Evolutionary conservation across 768 basidiomycete genomes (phyloP).

Genomic region (Pholiota microspora): DNA sequence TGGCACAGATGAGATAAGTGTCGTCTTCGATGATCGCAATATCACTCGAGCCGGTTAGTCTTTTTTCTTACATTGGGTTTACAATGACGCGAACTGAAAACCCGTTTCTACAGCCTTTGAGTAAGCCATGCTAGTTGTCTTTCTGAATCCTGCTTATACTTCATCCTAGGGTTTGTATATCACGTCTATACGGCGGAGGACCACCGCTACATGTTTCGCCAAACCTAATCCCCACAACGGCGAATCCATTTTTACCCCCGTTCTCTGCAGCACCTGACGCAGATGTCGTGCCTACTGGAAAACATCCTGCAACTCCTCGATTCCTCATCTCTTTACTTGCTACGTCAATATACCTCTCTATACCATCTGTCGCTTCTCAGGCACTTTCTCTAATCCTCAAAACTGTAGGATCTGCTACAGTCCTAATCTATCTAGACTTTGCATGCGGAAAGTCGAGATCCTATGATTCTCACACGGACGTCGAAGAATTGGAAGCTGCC

Average conservation of each 20-base stretch:
- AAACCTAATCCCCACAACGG: constrained; percentile 59
- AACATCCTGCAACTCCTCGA: constrained; percentile 76
- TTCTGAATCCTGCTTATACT: constrained; percentile 3
- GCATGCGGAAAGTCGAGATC: constrained; percentile 60
- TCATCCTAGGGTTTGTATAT: constrained; percentile 68
- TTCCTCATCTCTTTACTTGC: constrained; percentile 87
- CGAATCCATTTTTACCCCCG: constrained; percentile 70
- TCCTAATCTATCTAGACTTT: constrained; percentile 75
- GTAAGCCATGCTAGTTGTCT: constrained; percentile 44
- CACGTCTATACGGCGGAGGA: constrained; percentile 84
- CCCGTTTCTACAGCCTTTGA: constrained; percentile 66
- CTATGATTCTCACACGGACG: constrained; percentile 39
- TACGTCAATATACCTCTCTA: constrained; percentile 82
- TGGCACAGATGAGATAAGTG: constrained; percentile 55
- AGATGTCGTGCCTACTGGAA: constrained; percentile 40
- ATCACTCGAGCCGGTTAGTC: constrained; percentile 81
- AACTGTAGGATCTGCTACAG: constrained; percentile 78
- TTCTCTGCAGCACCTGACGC: constrained; percentile 37
- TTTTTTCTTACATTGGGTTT: not conserved
- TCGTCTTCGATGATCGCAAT: constrained; percentile 81
- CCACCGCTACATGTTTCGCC: constrained; percentile 71
- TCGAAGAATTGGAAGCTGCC: constrained; percentile 55
- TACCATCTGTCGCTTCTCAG: constrained; percentile 72
- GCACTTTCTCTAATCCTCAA: constrained; percentile 69
- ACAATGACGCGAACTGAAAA: constrained; percentile 10